Percentiles rank a stretch among this genome's conserved stretches.
phyloP scores from a whole-genome alignment of 176 grass and related monocot species.

The Themeda triandra region DNA sequence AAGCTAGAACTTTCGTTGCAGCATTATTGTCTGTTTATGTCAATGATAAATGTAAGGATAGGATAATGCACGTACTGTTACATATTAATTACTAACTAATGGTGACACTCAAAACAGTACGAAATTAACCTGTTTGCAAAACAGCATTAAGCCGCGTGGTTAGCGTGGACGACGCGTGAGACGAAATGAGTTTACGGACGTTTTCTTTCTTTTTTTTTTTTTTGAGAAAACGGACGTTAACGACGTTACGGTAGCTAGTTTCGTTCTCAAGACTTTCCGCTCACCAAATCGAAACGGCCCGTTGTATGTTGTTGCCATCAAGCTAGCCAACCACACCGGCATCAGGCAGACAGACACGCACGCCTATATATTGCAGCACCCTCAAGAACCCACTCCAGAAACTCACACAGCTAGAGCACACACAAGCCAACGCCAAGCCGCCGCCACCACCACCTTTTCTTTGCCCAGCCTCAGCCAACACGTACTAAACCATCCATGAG shows the following conservation, averaged over 20 bases:
- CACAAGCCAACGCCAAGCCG: background rate
- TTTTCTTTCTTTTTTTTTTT: no score
- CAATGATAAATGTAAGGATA: no score
- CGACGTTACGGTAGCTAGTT: background rate
- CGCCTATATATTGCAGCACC: constrained; percentile 44
- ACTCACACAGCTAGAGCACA: background rate
- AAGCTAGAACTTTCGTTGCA: no score
- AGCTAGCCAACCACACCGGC: constrained; percentile 7
- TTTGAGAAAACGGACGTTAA: no score
- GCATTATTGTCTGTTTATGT: no score
- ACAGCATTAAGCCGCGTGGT: no score
- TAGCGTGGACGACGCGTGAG: background rate
- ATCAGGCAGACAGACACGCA: background rate
- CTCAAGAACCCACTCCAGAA: background rate
- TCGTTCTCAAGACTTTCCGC: constrained; percentile 26
- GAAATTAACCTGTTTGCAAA: background rate
- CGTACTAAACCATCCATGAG: constrained; percentile 26
- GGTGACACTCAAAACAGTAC: background rate
- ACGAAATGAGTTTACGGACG: background rate
- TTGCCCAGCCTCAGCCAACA: background rate
- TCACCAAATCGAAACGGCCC: constrained; percentile 85
- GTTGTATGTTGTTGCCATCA: background rate
- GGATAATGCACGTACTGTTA: background rate
- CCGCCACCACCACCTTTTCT: background rate
- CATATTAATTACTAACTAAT: background rate